These are phyloP conservation scores for Sanghuangporus weigelae DNA, from an alignment of 1,284 basidiomycete genomes.

Conservation along the genomic window DNA sequence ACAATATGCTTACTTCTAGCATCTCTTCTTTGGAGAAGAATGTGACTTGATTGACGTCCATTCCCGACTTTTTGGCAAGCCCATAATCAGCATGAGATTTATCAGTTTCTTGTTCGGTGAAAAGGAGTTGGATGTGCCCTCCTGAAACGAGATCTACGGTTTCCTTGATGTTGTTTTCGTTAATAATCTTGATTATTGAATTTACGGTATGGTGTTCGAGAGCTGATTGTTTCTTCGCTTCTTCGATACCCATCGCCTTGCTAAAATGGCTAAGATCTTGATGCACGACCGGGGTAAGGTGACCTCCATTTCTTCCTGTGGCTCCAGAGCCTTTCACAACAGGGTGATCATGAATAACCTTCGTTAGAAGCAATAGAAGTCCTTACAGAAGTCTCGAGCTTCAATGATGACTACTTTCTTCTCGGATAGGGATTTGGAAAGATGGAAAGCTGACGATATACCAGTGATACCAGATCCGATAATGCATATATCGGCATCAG, in stretches of 20 bases:
- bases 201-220: conserved; percentile 55
- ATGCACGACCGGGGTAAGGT: conserved; percentile 56
- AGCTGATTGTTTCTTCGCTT: conserved; percentile 48
- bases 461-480: conserved; percentile 79
- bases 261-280: conserved; percentile 37
- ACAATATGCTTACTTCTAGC: conserved; percentile 33
- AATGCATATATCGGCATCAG: conserved; percentile 65
- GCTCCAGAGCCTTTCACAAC: conserved; percentile 63
- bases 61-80: conserved; percentile 50
- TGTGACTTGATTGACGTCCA: conserved; percentile 38
- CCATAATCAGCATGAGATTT: conserved; percentile 40
- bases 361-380: neutral
- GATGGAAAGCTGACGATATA: conserved; percentile 63
- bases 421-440: conserved; percentile 38
- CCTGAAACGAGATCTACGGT: conserved; percentile 61
- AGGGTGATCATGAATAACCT: neutral
- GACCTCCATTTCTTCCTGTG: conserved; percentile 77
- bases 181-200: conserved; percentile 47
- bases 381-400: conserved; percentile 74
- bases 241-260: conserved; percentile 40
- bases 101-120: conserved; percentile 40
- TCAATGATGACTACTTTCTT: conserved; percentile 57
- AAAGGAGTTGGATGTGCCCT: conserved; percentile 49
- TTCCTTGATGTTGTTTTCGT: conserved; percentile 36
- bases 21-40: conserved; percentile 49